These are phyloP conservation scores for Prototheca wickerhamii DNA, from an alignment of 163 green algal species.

Conservation along the genomic window DNA sequence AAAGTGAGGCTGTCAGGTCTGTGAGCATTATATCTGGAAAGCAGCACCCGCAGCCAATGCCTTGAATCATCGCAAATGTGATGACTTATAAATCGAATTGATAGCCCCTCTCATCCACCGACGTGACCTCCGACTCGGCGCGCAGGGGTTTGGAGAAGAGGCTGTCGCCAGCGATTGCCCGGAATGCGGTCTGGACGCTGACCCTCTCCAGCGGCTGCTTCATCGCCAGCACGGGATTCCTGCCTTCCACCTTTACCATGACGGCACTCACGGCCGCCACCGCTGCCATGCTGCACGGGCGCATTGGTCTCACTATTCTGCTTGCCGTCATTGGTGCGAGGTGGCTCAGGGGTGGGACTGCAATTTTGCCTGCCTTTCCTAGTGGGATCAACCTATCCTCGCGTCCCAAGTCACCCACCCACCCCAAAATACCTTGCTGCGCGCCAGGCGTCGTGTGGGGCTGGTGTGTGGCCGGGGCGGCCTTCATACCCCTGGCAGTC, in stretches of 20 bases:
- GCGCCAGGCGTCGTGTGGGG: constrained; percentile 57
- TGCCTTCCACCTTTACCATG: constrained; percentile 76
- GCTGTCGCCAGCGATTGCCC: not conserved
- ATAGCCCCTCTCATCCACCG: no score
- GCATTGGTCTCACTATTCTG: not conserved
- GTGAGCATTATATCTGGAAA: not conserved
- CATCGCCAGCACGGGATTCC: constrained; percentile 55
- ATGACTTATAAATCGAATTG: no score
- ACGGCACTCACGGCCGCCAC: constrained; percentile 49
- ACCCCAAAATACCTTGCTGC: constrained; percentile 16
- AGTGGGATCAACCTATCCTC: no score
- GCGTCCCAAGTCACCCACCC: not conserved
- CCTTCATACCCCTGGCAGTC: constrained; percentile 61
- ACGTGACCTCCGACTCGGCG: no score
- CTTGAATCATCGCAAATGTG: no score
- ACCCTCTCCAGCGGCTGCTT: constrained; percentile 48
- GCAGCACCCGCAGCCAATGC: no score
- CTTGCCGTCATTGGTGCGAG: not conserved
- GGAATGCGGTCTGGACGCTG: not conserved
- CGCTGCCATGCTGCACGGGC: constrained; percentile 27
- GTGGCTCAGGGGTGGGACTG: no score
- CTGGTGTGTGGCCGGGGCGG: constrained; percentile 67
- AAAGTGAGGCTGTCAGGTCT: not conserved
- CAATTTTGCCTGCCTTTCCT: no score
- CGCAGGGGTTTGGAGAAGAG: not conserved